phyloP scores from a whole-genome alignment of 2,329 filamentous ascomycete species.

The Eutypella sp. region DNA sequence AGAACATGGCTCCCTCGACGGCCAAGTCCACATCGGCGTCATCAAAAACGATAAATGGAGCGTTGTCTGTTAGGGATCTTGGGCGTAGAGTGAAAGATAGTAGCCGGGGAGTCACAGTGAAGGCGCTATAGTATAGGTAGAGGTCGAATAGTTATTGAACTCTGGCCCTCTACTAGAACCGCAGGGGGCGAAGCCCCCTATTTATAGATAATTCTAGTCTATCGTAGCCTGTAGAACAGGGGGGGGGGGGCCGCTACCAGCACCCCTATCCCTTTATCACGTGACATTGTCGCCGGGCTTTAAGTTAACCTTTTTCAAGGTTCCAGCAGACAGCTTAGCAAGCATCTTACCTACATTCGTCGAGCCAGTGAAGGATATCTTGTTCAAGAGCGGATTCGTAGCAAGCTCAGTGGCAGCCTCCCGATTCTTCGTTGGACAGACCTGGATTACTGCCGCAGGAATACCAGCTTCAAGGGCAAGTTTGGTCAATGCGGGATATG shows the following conservation, averaged over 20 bases:
- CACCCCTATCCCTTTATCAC: too few species aligned
- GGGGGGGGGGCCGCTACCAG: too few species aligned
- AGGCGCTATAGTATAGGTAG: too few species aligned
- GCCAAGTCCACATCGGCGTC: constrained; percentile 56
- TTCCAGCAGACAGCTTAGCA: constrained; percentile 50
- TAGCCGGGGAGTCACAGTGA: too few species aligned
- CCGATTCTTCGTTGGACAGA: not conserved
- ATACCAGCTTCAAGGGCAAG: constrained; percentile 62
- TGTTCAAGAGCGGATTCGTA: constrained; percentile 21
- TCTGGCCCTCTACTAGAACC: too few species aligned
- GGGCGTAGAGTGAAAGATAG: too few species aligned
- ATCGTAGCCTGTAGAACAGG: too few species aligned
- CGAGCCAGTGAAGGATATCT: constrained; percentile 62
- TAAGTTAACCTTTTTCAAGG: constrained; percentile 58
- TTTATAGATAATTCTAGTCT: too few species aligned
- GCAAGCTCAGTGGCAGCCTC: not conserved
- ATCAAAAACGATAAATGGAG: constrained; percentile 53
- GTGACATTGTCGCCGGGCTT: constrained; percentile 62
- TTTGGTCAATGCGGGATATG: constrained; percentile 60
- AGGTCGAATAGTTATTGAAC: too few species aligned
- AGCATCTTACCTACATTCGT: constrained; percentile 55
- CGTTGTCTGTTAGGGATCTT: too few species aligned
- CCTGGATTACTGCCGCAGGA: constrained; percentile 55
- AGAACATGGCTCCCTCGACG: constrained; percentile 42
- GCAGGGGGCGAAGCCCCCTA: too few species aligned